Base-by-base conservation (phyloP, 371 early-diverging fungal species). In the Rhizopus arrhizus region DNA sequence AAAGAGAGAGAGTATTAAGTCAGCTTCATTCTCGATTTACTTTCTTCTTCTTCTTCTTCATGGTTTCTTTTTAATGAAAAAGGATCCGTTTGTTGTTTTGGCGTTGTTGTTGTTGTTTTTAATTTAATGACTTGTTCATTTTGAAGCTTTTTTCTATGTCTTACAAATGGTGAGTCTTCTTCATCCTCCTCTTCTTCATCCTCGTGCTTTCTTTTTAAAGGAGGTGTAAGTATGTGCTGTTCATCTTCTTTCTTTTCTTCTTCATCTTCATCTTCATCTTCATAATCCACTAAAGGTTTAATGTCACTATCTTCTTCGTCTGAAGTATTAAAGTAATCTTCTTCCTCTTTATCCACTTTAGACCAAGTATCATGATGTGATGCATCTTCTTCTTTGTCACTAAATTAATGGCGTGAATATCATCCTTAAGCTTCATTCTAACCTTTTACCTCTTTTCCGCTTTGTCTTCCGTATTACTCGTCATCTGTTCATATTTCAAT, bases 321-420 rank as follows among this genome's bases (percentile, higher is more conserved):
- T 0, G 83, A 77, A 4, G 81, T 75, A 66, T 91, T 89, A 65
- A 95, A 91, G 62, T 94, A 95, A 4, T 90, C 91, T 53, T 95
- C 95, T 59, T 95, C 95, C 28, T 83, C 85, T 16, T 87, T 82
- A 62, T 93, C 91, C 11, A 87, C 71, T 11, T 80, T 78, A 5
- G 78, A 68, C 10, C 83, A 78, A 9, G 71, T 13, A 38, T 22
- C 22, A 22, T 22, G 22, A 22, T 22, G 40, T 38, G 40, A 13
- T 5, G 40, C 40, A 38, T 8, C 40, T 38, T 38, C 13, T 38
- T 38, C 40, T 64, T 65, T 11, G 46, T 57, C 33, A 36, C 22
- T 56, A 13, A 41, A 28, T 68, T 69, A n/a, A 61, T 54, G 9
- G 2, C 22, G 22, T 22, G 22, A 22, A 22, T 22, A 22, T 22